Conservation (phyloP, 2,329 filamentous ascomycete species). For the Beauveria sp. region DNA sequence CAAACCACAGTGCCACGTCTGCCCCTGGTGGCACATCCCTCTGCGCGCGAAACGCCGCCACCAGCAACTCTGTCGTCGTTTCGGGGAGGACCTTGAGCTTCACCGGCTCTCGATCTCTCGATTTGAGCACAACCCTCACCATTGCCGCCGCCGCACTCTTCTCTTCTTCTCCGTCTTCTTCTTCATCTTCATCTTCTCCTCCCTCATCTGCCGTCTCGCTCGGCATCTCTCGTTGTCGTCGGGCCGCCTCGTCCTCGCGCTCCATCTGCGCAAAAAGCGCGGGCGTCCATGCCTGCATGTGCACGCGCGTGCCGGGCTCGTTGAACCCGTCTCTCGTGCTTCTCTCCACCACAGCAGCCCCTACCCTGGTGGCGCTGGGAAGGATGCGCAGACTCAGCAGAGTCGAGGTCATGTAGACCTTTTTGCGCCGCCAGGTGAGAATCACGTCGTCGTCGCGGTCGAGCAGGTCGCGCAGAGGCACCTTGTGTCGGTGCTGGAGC, state of each 20-base stretch:
- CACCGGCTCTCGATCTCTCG: slow-evolving; percentile 41
- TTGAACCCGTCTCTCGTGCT: slow-evolving; percentile 35
- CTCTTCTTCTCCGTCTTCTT: slow-evolving; percentile 13
- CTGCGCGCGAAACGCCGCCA: slow-evolving; percentile 52
- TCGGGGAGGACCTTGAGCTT: slow-evolving; percentile 44
- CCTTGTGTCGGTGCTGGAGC: slow-evolving; percentile 42
- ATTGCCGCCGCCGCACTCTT: slow-evolving; percentile 25
- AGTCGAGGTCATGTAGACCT: slow-evolving; percentile 69
- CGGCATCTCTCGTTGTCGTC: slow-evolving; percentile 34
- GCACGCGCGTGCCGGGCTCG: slow-evolving; percentile 51
- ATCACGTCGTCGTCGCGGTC: slow-evolving; percentile 51
- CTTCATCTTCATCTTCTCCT: not conserved
- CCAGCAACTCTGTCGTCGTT: slow-evolving; percentile 55
- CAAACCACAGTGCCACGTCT: slow-evolving; percentile 59
- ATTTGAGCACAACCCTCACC: slow-evolving; percentile 47
- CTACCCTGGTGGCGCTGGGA: slow-evolving; percentile 32
- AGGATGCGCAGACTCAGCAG: slow-evolving; percentile 59
- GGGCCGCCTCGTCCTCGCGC: slow-evolving; percentile 36
- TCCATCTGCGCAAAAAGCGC: slow-evolving; percentile 48
- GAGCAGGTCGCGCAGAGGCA: slow-evolving; percentile 20
- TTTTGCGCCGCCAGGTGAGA: slow-evolving; percentile 69
- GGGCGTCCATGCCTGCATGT: slow-evolving; percentile 70
- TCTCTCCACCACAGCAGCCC: slow-evolving; percentile 26
- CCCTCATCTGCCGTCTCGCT: slow-evolving; percentile 23
- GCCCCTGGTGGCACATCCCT: slow-evolving; percentile 43